Base-by-base conservation (phyloP, 1,284 basidiomycete genomes). In the Puccinia brachypodii region DNA sequence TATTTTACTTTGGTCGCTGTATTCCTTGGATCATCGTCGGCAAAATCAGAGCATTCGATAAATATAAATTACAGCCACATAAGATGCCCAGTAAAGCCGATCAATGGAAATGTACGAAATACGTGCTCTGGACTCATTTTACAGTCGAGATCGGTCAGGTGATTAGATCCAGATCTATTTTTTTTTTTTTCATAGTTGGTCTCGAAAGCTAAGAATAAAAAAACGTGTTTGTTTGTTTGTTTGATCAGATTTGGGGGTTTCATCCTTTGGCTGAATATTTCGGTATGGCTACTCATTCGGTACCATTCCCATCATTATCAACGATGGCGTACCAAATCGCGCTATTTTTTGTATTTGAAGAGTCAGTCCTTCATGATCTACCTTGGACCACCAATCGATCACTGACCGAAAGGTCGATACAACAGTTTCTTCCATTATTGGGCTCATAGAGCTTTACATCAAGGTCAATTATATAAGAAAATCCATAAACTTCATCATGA, bases 401-500 rank as follows among this genome's bases (percentile, higher is more conserved):
- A 81, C 82, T 76, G 82, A 71, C 76, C 83, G 7, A 77, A 84
- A 82, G 83, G n/a, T n/a, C n/a, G n/a, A n/a, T n/a, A n/a, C n/a
- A n/a, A n/a, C 84, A 42, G 66, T 83, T 25, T 82, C 83, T 73
- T 47, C 40, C 60, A 22, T 69, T 87, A 86, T 84, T 82, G 82
- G 82, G 95, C 94, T 14, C 96, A 98, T 88, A 92, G 94, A 85
- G 92, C 92, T 13, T 90, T 97, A 28, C 96, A 99, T 89, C 94
- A 91, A 86, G 94, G 94, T 78, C 89, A 91, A 3, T 89, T 99
- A 81, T 99, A 99, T 91, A 97, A 95, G 89, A 90, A 97, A 88
- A 95, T 98, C 84, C 96, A 99, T 91, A 98, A 98, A 89, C 76
- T 86, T n/a, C 85, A 98, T 88, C 96, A 98, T 91, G 95, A 97